Evolutionary conservation across 192 early-diverging fungal species (phyloP).

Genomic region (Podochytrium sp.): DNA sequence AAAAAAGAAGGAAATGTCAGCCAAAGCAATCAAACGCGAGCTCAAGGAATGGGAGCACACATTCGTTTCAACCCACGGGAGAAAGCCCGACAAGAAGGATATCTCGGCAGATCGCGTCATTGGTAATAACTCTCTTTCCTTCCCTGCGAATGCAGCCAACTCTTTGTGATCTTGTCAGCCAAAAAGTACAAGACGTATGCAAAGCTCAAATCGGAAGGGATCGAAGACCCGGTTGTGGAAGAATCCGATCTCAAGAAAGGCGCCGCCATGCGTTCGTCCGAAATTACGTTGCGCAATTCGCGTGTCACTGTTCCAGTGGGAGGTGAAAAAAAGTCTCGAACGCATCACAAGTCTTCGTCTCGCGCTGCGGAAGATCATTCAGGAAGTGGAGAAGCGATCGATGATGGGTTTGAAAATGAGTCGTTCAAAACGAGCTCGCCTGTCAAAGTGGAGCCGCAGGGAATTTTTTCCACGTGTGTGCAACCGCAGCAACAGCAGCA

Average conservation of each 20-base stretch:
- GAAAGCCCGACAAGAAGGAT: slow-evolving; percentile 62
- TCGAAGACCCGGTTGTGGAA: too few species aligned
- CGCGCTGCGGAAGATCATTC: slow-evolving; percentile 11
- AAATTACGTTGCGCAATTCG: background rate
- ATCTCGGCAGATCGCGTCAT: slow-evolving; percentile 52
- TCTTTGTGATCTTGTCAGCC: slow-evolving; percentile 23
- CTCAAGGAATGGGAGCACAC: slow-evolving; percentile 63
- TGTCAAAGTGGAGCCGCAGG: background rate
- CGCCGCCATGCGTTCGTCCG: background rate
- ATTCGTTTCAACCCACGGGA: slow-evolving; percentile 45
- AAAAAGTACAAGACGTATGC: slow-evolving; percentile 56
- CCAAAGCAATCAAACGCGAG: slow-evolving; percentile 55
- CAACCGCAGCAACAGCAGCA: slow-evolving; percentile 7
- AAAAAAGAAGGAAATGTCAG: background rate
- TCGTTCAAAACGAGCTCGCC: background rate
- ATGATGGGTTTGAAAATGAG: slow-evolving; percentile 13
- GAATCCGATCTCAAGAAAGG: background rate
- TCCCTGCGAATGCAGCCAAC: background rate
- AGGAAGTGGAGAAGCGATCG: slow-evolving; percentile 1
- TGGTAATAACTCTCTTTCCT: slow-evolving; percentile 19
- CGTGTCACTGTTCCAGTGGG: background rate
- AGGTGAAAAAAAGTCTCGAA: background rate
- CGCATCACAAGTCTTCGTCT: background rate
- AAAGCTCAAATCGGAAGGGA: slow-evolving; percentile 49
- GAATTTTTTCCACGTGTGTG: background rate